phyloP scores from a whole-genome alignment of 768 basidiomycete species.

The Rhizopogon vulgaris region DNA sequence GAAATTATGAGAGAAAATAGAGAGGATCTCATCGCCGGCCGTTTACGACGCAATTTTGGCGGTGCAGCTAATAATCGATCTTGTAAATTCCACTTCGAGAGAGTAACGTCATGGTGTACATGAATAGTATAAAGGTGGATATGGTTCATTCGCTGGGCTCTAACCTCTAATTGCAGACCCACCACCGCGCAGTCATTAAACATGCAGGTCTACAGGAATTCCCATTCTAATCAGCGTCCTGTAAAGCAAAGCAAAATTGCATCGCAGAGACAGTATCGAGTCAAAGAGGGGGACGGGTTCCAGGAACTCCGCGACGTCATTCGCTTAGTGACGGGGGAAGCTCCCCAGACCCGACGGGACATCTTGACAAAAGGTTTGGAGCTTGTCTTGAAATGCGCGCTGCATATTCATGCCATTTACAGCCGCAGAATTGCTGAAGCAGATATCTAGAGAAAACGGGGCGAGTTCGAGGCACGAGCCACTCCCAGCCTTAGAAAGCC shows the following conservation, averaged over 20 bases:
- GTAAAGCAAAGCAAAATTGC: constrained; percentile 3
- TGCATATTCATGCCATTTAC: not conserved
- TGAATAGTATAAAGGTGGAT: not conserved
- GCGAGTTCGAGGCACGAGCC: not conserved
- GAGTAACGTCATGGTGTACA: not conserved
- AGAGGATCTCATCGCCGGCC: not conserved
- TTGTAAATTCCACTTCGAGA: not conserved
- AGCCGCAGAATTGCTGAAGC: constrained; percentile 3
- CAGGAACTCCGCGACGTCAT: constrained; percentile 21
- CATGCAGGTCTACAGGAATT: not conserved
- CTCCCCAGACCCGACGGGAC: constrained; percentile 22
- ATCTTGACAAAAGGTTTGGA: constrained; percentile 17
- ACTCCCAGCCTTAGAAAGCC: not conserved
- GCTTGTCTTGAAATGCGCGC: not conserved
- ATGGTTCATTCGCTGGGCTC: not conserved
- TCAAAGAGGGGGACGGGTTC: constrained; percentile 25
- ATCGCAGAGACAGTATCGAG: constrained; percentile 24
- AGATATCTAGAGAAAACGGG: not conserved
- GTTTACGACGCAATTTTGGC: no score
- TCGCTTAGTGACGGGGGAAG: constrained; percentile 19
- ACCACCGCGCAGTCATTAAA: no score
- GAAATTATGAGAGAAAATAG: not conserved
- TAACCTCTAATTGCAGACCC: not conserved
- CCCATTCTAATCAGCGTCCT: not conserved
- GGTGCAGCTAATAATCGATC: no score